Base-by-base conservation (phyloP, 257 asterid genomes). In the Orobanche coerulescens region DNA sequence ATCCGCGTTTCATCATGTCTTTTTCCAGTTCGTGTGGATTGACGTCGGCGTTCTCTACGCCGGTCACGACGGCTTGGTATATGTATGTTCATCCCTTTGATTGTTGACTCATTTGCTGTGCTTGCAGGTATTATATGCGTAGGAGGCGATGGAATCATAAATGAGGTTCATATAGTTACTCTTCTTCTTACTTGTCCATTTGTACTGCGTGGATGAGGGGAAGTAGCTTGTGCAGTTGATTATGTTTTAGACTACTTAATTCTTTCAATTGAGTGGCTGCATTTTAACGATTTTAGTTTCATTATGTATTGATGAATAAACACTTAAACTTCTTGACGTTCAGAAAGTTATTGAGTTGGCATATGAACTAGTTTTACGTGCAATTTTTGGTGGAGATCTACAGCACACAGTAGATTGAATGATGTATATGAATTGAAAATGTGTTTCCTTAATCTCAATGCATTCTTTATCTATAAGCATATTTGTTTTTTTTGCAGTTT, bases 71-170 rank as follows among this genome's bases (percentile, higher is more conserved):
- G 34, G 26, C 68, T 28, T 66, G 22, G 57, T 36, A 7, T 42
- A 62, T 50, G 71, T 71, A 7, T 46, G 33, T 58, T 61, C 49
- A 23, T 58, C 23, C 51, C 42, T 57, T 46, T 69, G 40, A 67
- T 43, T 62, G 42, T 26, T 65, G 58, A 40, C 72, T 65, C 59
- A 55, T 55, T 61, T 71, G 30, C 62, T 46, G 14, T 64, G 54
- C 10, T 64, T 73, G 43, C 88, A 93, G 98, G 98, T 70, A 89
- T 93, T 69, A 89, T 93, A 75, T 93, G 98, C 59, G 98, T 93
- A 55, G 98, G 98, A 54, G 97, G 98, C 53, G 97, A 93, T 72
- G 98, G 98, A 56, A 84, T 93, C 69, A 84, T 93, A 71, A 93
- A 93, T 74, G 98, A 93, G 98, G 98, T 93, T 30, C 62, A 71